Conservation (phyloP, 2,329 filamentous ascomycete species). For the Trichoderma pleuroti region DNA sequence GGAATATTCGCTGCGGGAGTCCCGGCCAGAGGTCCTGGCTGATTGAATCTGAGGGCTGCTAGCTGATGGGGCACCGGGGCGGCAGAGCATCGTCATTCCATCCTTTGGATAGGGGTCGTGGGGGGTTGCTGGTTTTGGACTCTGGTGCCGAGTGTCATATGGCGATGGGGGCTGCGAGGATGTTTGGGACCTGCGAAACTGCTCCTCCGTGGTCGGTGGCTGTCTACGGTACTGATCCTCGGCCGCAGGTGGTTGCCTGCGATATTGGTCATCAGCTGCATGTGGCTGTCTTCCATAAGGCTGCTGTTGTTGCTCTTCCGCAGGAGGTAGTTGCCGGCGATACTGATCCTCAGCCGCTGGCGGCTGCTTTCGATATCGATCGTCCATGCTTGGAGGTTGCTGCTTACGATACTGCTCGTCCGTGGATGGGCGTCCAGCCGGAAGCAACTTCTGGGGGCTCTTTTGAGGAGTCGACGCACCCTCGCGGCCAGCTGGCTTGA, state of each 20-base stretch:
- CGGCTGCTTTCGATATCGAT: constrained; percentile 14
- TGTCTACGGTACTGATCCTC: constrained; percentile 19
- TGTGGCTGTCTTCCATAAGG: constrained; percentile 17
- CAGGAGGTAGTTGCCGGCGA: background rate
- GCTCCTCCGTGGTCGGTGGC: constrained; percentile 19
- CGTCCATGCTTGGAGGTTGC: constrained; percentile 16
- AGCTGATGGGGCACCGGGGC: constrained; percentile 64
- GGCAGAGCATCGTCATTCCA: constrained; percentile 96
- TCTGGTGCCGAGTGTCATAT: constrained; percentile 52
- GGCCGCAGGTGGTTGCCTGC: background rate
- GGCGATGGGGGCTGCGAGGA: constrained; percentile 27
- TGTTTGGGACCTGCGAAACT: constrained; percentile 20
- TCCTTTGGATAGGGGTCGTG: constrained; percentile 94
- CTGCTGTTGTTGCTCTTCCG: constrained; percentile 8
- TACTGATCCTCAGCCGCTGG: constrained; percentile 22
- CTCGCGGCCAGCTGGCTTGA: constrained; percentile 47
- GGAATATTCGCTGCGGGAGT: constrained; percentile 87
- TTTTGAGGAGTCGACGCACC: constrained; percentile 52
- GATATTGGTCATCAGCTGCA: constrained; percentile 5
- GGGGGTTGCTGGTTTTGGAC: constrained; percentile 66
- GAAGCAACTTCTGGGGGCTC: constrained; percentile 20
- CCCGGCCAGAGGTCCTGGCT: constrained; percentile 74
- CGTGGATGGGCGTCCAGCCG: constrained; percentile 21
- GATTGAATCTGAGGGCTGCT: constrained; percentile 45
- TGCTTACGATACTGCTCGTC: constrained; percentile 24